phyloP scores from a whole-genome alignment of 495 filamentous ascomycete genomes.

The Penicillium diatomitis region DNA sequence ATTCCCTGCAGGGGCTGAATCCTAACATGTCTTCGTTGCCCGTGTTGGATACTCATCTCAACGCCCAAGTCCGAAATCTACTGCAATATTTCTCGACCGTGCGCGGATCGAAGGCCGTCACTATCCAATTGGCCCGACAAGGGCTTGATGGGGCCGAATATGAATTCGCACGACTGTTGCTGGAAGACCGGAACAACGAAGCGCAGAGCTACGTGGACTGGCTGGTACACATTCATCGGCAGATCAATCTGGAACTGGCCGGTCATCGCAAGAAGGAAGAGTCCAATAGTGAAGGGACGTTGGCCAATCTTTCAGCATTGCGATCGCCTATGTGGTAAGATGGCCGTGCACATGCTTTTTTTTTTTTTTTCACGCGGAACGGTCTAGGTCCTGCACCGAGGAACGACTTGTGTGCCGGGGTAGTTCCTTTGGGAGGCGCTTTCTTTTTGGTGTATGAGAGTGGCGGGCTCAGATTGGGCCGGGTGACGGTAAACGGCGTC shows the following conservation, averaged over 20 bases:
- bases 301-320: conserved; percentile 58
- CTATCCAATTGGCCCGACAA: conserved; percentile 86
- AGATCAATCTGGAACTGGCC: conserved; percentile 78
- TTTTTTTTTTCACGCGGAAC: too few relatives aligned
- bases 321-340: conserved; percentile 60
- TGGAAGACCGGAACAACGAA: conserved; percentile 96
- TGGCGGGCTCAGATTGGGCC: too few relatives aligned
- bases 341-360: background rate
- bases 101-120: conserved; percentile 78
- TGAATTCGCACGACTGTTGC: conserved; percentile 83
- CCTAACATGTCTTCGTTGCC: conserved; percentile 61
- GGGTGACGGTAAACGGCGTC: too few relatives aligned
- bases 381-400: too few relatives aligned
- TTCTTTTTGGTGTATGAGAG: too few relatives aligned
- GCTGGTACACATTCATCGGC: conserved; percentile 90
- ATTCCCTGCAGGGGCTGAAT: conserved; percentile 64
- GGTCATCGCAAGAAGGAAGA: conserved; percentile 74
- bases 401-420: too few relatives aligned
- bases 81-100: conserved; percentile 74
- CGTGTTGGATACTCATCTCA: conserved; percentile 85
- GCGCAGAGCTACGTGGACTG: conserved; percentile 97
- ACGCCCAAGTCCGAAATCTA: conserved; percentile 89
- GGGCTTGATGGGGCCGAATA: conserved; percentile 92
- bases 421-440: too few relatives aligned
- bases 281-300: conserved; percentile 37